phyloP scores from a whole-genome alignment of 805 yeast genomes.

The Saccharomycopsis vini region DNA sequence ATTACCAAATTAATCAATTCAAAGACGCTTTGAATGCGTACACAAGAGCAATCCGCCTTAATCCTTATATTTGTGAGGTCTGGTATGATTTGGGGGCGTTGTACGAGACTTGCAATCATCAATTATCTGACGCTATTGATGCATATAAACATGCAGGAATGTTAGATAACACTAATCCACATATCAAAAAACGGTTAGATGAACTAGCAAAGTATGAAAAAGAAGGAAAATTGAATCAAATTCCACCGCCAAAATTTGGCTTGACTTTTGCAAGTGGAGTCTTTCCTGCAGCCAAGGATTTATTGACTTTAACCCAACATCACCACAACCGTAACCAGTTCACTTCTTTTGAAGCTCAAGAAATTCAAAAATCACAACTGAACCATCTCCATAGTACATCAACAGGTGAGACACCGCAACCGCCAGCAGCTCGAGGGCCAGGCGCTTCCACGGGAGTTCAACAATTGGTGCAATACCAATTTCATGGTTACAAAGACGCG shows the following conservation, averaged over 20 bases:
- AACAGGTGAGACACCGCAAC: background rate
- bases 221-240: conserved; percentile 52
- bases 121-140: conserved; percentile 87
- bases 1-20: conserved; percentile 92
- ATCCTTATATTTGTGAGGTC: conserved; percentile 93
- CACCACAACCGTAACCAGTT: conserved; percentile 5
- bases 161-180: conserved; percentile 89
- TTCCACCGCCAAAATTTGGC: conserved; percentile 65
- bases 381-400: background rate
- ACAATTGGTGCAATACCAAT: background rate
- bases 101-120: conserved; percentile 96
- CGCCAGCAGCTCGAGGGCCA: background rate
- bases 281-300: conserved; percentile 39
- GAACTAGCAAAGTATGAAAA: conserved; percentile 68
- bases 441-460: background rate
- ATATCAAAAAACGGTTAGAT: conserved; percentile 85
- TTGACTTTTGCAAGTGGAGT: conserved; percentile 55
- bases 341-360: background rate
- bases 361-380: background rate
- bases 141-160: conserved; percentile 96
- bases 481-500: background rate
- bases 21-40: conserved; percentile 96
- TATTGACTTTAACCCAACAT: conserved; percentile 9
- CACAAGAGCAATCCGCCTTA: conserved; percentile 89
- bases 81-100: conserved; percentile 98